Base-by-base conservation (phyloP, 495 filamentous ascomycete genomes). In the Cenococcum geophilum region DNA sequence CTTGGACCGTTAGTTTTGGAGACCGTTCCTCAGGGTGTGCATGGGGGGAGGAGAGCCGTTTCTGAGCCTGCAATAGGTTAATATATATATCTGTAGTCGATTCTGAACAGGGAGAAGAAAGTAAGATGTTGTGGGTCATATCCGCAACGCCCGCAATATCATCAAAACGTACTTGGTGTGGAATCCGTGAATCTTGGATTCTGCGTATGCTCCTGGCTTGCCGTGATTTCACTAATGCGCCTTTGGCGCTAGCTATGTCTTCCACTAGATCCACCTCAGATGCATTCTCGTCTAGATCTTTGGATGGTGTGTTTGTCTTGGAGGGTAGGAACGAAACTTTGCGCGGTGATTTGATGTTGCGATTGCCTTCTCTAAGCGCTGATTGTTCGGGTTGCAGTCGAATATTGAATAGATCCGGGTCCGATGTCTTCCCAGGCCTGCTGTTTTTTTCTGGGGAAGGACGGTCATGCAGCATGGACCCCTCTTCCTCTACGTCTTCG, bases 1-100 rank as follows among this genome's bases (percentile, higher is more conserved):
- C 69, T 25, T 71, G 66, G 48, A 76, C 65, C 6, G 72, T 72
- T 49, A 73, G 62, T 48, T 70, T 72, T 6, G 70, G 68, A 14
- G 64, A 72, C 23, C 64, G 64, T 49, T 66, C 62, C 2, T 73
- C 71, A 11, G 60, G 60, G 48, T 70, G 67, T n/a, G 66, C 36
- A 16, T 60, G 62, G 43, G 70, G 59, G 25, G 67, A 68, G 11
- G 67, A 71, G 16, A 58, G 57, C 27, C 65, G 61, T 42, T 70
- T 72, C 37, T 45, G 67, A 45, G 65, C 37, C 70, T 71, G 69
- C 21, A 54, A 34, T 23, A 57, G 27, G 68, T 70, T 52, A 71
- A 50, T 56, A 63, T 60, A 64, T 14, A 51, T 55, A 57, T 27
- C 45, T 53, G 56, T 48, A 51, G 62, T 36, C 16, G 66, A 52